These are phyloP conservation scores for Claviceps sp. DNA, from an alignment of 2,329 filamentous ascomycete species.

Conservation along the genomic window DNA sequence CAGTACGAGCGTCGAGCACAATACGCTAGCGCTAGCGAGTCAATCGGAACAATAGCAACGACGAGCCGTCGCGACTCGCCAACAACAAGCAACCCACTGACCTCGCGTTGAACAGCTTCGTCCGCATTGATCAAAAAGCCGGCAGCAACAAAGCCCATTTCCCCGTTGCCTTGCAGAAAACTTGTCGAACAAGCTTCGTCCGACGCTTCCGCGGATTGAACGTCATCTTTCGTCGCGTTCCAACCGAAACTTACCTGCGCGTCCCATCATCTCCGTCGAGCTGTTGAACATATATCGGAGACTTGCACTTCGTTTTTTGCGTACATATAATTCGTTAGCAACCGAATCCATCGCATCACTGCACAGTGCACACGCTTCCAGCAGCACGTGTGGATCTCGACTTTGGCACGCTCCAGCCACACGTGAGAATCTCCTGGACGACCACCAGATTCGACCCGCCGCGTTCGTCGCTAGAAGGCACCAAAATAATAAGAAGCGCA, in stretches of 20 bases:
- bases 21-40: neutral
- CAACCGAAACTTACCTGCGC: too few relatives aligned
- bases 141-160: neutral
- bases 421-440: neutral
- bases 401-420: conserved; percentile 7
- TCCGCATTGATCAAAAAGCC: conserved; percentile 1
- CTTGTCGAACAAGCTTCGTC: neutral
- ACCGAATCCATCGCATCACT: neutral
- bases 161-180: neutral
- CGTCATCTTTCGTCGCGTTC: too few relatives aligned
- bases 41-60: conserved; percentile 2
- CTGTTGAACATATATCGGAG: too few relatives aligned
- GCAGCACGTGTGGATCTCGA: conserved; percentile 4
- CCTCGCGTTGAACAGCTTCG: neutral
- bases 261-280: too few relatives aligned
- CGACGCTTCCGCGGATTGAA: neutral
- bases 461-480: too few relatives aligned
- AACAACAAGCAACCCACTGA: neutral
- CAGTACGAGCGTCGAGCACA: neutral
- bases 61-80: neutral
- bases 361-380: neutral
- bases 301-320: too few relatives aligned
- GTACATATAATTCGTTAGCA: neutral
- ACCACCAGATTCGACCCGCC: too few relatives aligned
- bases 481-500: neutral